Percentiles rank a stretch among this genome's conserved stretches.
phyloP scores from a whole-genome alignment of 768 basidiomycete species.

The Naematelia encephala region DNA sequence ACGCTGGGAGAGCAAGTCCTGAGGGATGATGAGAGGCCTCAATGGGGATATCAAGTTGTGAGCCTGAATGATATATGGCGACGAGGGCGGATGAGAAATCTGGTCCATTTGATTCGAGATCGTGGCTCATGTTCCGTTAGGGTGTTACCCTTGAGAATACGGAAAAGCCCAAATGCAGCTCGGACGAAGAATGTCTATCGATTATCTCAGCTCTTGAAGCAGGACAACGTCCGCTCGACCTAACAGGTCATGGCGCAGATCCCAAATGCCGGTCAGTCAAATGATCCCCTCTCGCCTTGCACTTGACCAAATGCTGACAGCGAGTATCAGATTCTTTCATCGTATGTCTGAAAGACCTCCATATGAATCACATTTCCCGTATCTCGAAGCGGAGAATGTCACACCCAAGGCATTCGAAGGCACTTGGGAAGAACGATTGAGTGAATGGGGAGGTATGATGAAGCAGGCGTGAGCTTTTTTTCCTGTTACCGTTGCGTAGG shows the following conservation, averaged over 20 bases:
- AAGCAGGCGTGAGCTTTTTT: constrained; percentile 67
- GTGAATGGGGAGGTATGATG: constrained; percentile 84
- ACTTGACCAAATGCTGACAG: too few species aligned
- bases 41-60: constrained; percentile 72
- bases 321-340: constrained; percentile 42
- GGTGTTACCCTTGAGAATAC: constrained; percentile 96
- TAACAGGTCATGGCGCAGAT: constrained; percentile 62
- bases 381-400: constrained; percentile 75
- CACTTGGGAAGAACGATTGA: constrained; percentile 70
- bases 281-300: constrained; percentile 6
- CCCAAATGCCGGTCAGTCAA: constrained; percentile 76
- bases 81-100: not conserved
- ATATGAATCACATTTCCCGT: constrained; percentile 73
- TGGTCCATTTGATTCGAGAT: not conserved
- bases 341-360: constrained; percentile 59
- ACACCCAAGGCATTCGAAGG: constrained; percentile 65
- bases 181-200: constrained; percentile 71
- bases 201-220: constrained; percentile 75
- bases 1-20: constrained; percentile 63
- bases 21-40: constrained; percentile 74
- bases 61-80: constrained; percentile 2
- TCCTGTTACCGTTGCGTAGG: too few species aligned
- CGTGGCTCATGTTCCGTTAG: constrained; percentile 32
- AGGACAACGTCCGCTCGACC: constrained; percentile 76
- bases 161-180: constrained; percentile 63